Conservation (phyloP, 192 early-diverging fungal species). For the Funneliformis mosseae region DNA sequence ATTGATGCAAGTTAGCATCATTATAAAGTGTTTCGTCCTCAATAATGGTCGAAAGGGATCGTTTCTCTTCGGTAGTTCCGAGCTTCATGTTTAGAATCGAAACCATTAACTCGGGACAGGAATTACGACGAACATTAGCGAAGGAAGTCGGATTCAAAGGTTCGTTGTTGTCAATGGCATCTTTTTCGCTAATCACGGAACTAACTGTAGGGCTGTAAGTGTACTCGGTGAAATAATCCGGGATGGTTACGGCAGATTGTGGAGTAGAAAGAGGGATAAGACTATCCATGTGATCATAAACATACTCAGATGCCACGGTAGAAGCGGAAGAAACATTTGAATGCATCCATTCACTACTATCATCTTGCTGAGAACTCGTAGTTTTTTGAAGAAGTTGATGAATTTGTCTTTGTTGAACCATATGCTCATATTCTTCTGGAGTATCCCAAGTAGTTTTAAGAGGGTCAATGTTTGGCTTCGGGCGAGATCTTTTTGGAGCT, state of each 20-base stretch:
- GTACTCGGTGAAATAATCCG: constrained; percentile 30
- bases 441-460: constrained; percentile 24
- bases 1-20: constrained; percentile 26
- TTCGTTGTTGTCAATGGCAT: not conserved
- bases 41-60: constrained; percentile 24
- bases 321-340: constrained; percentile 12
- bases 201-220: constrained; percentile 26
- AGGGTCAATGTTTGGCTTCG: constrained; percentile 31
- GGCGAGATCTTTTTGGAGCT: constrained; percentile 24
- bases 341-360: constrained; percentile 11
- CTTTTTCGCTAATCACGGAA: constrained; percentile 30
- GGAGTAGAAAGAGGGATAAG: constrained; percentile 25
- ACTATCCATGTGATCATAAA: constrained; percentile 20
- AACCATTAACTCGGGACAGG: constrained; percentile 32
- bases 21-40: constrained; percentile 28
- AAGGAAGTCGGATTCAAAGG: not conserved
- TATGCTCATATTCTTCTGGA: constrained; percentile 26
- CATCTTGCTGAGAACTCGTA: not conserved
- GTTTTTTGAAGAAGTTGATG: constrained; percentile 19
- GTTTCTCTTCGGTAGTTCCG: constrained; percentile 10
- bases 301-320: constrained; percentile 8
- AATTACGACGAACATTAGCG: constrained; percentile 21
- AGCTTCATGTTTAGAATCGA: constrained; percentile 23
- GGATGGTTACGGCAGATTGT: constrained; percentile 20
- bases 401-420: constrained; percentile 27